phyloP scores from a whole-genome alignment of 108 stramenopile species.

The Nitzschia sp. region DNA sequence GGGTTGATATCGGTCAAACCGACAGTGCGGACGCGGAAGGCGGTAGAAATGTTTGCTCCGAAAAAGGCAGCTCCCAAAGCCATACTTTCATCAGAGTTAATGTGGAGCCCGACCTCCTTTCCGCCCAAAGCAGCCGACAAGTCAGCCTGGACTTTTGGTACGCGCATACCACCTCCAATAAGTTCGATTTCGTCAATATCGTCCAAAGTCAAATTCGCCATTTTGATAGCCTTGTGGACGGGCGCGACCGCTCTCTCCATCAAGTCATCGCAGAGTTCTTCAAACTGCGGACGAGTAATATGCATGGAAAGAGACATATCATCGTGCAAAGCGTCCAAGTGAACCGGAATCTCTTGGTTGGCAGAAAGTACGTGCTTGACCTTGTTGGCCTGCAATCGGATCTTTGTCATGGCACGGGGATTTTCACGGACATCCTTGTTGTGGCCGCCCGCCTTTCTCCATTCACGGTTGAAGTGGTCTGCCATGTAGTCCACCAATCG shows the following conservation, averaged over 20 bases:
- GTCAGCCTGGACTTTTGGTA: constrained; percentile 93
- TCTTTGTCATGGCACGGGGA: constrained; percentile 93
- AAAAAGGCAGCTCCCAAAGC: constrained; percentile 98
- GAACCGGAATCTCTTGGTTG: constrained; percentile 96
- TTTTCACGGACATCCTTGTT: constrained; percentile 78
- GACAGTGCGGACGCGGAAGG: constrained; percentile 97
- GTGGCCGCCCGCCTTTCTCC: constrained; percentile 60
- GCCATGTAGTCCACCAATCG: constrained; percentile 92
- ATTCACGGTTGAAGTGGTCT: constrained; percentile 89
- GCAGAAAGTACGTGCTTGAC: constrained; percentile 97
- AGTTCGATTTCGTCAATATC: constrained; percentile 94
- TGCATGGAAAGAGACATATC: constrained; percentile 84
- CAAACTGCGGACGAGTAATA: constrained; percentile 89
- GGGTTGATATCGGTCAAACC: constrained; percentile 92
- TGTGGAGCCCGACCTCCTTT: constrained; percentile 94
- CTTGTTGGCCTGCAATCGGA: constrained; percentile 96
- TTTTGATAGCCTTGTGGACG: constrained; percentile 68
- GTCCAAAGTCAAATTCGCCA: constrained; percentile 82
- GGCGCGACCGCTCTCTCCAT: constrained; percentile 84
- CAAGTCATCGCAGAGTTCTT: constrained; percentile 82
- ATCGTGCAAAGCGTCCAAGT: constrained; percentile 92
- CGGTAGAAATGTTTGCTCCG: constrained; percentile 95
- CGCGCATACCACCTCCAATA: constrained; percentile 98
- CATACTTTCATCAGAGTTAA: constrained; percentile 99
- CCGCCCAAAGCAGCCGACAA: constrained; percentile 48